Conservation (phyloP, 164 flowering plant genomes). For the Liriodendron chinense region DNA sequence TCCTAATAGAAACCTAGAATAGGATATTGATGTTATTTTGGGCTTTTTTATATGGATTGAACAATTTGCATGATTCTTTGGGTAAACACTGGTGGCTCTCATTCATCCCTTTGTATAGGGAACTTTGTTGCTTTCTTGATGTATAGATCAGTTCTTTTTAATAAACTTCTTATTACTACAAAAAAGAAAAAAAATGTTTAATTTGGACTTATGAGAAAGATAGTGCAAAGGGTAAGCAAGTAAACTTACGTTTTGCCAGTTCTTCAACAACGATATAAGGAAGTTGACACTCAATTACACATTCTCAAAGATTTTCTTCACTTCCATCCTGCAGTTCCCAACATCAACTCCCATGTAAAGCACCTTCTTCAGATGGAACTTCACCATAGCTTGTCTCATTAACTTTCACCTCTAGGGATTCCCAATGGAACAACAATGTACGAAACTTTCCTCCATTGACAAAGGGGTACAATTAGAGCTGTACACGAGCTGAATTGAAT, state of each 20-base stretch:
- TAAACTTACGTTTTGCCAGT: conserved; percentile 76
- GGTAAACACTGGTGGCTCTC: too few species aligned
- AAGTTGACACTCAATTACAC: conserved; percentile 71
- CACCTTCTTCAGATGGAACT: conserved; percentile 73
- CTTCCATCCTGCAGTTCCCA: conserved; percentile 67
- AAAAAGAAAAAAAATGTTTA: not conserved
- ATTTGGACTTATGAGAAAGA: not conserved
- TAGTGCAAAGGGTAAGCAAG: not conserved
- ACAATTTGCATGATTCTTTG: too few species aligned
- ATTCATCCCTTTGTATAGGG: too few species aligned
- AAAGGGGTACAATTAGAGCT: conserved; percentile 16
- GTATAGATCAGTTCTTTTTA: too few species aligned
- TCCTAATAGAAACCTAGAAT: too few species aligned
- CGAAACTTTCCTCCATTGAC: conserved; percentile 78
- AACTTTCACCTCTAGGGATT: conserved; percentile 58
- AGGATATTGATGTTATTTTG: too few species aligned
- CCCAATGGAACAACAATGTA: conserved; percentile 61
- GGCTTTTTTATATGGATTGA: too few species aligned
- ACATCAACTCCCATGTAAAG: conserved; percentile 85
- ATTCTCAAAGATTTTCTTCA: conserved; percentile 71
- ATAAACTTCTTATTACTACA: not conserved
- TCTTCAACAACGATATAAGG: conserved; percentile 64
- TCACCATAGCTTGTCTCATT: conserved; percentile 58
- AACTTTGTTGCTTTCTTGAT: too few species aligned
- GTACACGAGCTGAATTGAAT: too few species aligned